Base-by-base conservation (phyloP, 2,329 filamentous ascomycete genomes). In the Chaetomium strumarium region DNA sequence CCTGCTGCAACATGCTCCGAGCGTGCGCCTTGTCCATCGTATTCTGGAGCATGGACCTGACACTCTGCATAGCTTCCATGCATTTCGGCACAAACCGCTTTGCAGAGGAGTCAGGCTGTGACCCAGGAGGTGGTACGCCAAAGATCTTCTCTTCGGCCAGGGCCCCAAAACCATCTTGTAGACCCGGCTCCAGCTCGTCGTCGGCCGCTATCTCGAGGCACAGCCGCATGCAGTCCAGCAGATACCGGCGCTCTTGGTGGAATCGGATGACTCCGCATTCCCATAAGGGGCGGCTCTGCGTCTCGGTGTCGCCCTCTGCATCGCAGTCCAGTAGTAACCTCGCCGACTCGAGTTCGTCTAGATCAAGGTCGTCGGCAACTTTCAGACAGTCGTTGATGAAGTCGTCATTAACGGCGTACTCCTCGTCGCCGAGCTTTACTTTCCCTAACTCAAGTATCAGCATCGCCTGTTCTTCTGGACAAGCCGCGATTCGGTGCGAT, bases 261-360 rank as follows among this genome's bases (percentile, higher is more conserved):
- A 95, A 96, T 59, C 85, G 83, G 64, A 97, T 87, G 58, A 96
- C 81, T 55, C 87, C 87, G 61, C 86, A 86, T 66, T 91, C 84
- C 50, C 90, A 77, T 55, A 88, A 77, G 3, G 88, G 78, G 20
- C 88, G 82, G 55, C 89, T 89, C 5, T 90, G 75, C 14, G 80
- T 75, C 41, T 80, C 75, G 14, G 83, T 77, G 60, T 91, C 85
- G 36, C 83, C 78, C 65, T 88, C 80, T 16, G 88, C 78, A 64
- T 88, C 79, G 17, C 88, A 84, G 51, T 85, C 83, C 47, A 95
- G 73, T 52, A 95, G 81, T 46, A 93, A 79, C 60, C 80, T 78
- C 10, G 90, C 88, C 16, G 92, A 86, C 62, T 93, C 82, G 52
- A 95, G 67, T 70, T 99, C 95, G 70, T 99, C 91, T 48, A 99